Conservation (phyloP, 371 early-diverging fungal genomes). For the Zopfochytrium polystomum region DNA sequence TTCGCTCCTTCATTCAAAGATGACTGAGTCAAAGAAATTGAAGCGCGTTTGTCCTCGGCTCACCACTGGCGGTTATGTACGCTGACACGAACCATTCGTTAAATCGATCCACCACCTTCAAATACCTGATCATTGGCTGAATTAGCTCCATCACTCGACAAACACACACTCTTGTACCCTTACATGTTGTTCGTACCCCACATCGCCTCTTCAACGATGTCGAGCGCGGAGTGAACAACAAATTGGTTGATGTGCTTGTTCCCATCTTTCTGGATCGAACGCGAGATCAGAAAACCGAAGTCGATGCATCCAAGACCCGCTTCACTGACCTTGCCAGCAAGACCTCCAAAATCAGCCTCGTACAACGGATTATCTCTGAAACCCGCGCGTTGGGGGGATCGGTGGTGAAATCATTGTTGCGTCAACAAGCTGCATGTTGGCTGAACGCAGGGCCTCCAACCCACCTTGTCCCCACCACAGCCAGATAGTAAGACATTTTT, state of each 20-base stretch:
- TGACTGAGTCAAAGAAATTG: conserved; percentile 9
- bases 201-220: conserved; percentile 89
- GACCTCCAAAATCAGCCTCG: not conserved
- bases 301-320: not conserved
- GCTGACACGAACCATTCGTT: conserved; percentile 91
- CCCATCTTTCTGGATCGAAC: conserved; percentile 59
- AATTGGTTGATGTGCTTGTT: conserved; percentile 91
- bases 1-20: conserved; percentile 59
- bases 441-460: not conserved
- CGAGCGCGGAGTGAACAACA: conserved; percentile 91
- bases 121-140: conserved; percentile 62
- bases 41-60: no score
- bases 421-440: not conserved
- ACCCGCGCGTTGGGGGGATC: not conserved
- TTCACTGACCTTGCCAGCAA: not conserved
- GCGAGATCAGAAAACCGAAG: not conserved
- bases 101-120: conserved; percentile 91
- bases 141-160: not conserved
- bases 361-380: not conserved
- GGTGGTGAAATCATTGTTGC: not conserved
- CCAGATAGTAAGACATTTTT: not conserved
- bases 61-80: conserved; percentile 87
- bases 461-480: not conserved
- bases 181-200: conserved; percentile 83
- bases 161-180: not conserved